These are phyloP conservation scores for Trametes polyzona DNA, from an alignment of 1,284 basidiomycete species.

Conservation along the genomic window DNA sequence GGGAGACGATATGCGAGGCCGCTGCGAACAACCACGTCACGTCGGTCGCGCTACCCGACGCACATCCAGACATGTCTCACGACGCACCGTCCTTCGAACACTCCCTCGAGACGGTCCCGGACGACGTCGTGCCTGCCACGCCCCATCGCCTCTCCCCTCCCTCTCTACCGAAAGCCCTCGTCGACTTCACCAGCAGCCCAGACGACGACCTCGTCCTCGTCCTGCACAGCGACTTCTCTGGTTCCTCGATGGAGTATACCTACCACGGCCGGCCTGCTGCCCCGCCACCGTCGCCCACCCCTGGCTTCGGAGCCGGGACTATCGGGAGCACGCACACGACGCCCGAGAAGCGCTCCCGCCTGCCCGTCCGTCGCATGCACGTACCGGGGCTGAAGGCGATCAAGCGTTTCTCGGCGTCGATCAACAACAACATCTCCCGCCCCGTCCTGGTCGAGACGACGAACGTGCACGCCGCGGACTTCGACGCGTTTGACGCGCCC, in stretches of 20 bases:
- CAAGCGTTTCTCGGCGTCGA: slow-evolving; percentile 31
- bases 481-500: not conserved
- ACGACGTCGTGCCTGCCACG: not conserved
- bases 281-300: not conserved
- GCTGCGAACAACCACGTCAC: no score
- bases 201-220: slow-evolving; percentile 29
- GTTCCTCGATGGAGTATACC: no score
- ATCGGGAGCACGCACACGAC: slow-evolving; percentile 15
- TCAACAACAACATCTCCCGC: slow-evolving; percentile 26
- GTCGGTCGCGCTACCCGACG: no score
- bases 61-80: not conserved
- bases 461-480: slow-evolving; percentile 13
- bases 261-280: not conserved
- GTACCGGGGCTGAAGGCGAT: slow-evolving; percentile 27
- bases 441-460: slow-evolving; percentile 31
- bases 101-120: not conserved
- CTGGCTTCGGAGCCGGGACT: not conserved
- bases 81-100: not conserved
- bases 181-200: slow-evolving; percentile 12
- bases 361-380: slow-evolving; percentile 32
- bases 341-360: slow-evolving; percentile 29
- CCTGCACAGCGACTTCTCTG: slow-evolving; percentile 24
- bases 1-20: no score
- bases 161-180: slow-evolving; percentile 12
- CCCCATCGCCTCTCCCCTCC: not conserved